These are phyloP conservation scores for Haplosporangium sp. DNA, from an alignment of 371 early-diverging fungal species.

Conservation along the genomic window DNA sequence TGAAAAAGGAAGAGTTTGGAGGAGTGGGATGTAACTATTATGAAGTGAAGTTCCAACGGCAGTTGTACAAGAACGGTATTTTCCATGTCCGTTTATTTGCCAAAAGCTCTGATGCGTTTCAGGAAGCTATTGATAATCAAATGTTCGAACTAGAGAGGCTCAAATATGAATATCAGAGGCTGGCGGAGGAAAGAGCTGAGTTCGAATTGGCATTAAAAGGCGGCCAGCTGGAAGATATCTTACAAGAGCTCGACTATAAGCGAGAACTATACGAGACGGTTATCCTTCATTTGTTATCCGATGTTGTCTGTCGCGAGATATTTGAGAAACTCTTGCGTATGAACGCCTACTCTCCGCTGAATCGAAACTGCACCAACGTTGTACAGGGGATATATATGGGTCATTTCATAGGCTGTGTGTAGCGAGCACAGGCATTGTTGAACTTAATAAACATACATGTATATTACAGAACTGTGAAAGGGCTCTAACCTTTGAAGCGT, in stretches of 20 bases:
- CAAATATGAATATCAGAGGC: not conserved
- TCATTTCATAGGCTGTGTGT: not conserved
- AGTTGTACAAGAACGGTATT: constrained; percentile 3
- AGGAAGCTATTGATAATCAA: not conserved
- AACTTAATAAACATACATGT: not conserved
- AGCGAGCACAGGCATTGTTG: not conserved
- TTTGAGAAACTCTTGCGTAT: constrained; percentile 2
- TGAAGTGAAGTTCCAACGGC: not conserved
- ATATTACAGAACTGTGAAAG: too few species aligned
- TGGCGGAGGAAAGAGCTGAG: not conserved
- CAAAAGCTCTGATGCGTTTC: not conserved
- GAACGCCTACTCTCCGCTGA: not conserved
- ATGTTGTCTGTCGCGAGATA: not conserved
- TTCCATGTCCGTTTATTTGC: not conserved
- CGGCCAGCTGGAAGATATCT: not conserved
- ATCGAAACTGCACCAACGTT: not conserved
- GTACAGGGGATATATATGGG: constrained; percentile 3
- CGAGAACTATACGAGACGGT: not conserved
- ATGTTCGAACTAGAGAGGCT: not conserved
- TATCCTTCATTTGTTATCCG: not conserved
- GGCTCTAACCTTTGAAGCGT: too few species aligned
- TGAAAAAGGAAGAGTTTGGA: not conserved
- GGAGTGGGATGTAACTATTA: not conserved
- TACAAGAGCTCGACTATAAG: constrained; percentile 1
- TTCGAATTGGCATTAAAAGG: not conserved